These are phyloP conservation scores for Artemisia annua DNA, from an alignment of 129 eudicot genomes.

Conservation along the genomic window DNA sequence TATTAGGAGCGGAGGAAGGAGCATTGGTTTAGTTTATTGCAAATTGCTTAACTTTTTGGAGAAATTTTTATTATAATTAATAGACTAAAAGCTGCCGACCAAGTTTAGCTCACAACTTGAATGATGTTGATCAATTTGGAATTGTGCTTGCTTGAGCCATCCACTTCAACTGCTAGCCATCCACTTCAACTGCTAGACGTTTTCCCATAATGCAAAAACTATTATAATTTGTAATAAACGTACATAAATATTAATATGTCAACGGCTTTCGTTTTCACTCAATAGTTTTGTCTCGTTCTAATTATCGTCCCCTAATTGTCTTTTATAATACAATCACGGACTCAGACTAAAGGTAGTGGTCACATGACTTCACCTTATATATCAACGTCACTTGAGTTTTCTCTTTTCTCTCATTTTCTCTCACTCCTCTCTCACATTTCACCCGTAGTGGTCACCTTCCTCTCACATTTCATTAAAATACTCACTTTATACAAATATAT, in stretches of 20 bases:
- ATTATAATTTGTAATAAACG: neutral
- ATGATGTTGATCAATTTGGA: conserved; percentile 28
- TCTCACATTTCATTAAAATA: no score
- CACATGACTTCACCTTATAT: no score
- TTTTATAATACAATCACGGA: no score
- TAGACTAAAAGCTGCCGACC: conserved; percentile 32
- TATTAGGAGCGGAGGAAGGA: no score
- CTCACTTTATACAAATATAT: no score
- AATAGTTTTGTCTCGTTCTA: neutral
- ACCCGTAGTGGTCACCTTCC: no score
- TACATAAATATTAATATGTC: conserved; percentile 1
- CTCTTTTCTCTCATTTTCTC: no score
- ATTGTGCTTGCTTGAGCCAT: conserved; percentile 28
- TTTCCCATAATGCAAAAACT: conserved; percentile 22
- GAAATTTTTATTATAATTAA: neutral
- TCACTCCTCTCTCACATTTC: no score
- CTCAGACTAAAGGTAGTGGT: no score
- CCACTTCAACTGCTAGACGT: conserved; percentile 16
- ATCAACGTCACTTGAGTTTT: no score
- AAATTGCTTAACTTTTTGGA: conserved; percentile 1
- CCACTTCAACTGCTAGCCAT: no score
- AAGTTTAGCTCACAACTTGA: conserved; percentile 15
- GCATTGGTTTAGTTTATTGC: conserved; percentile 6
- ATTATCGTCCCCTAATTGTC: no score
- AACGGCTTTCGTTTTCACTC: conserved; percentile 20